Conservation (phyloP, 2,329 filamentous ascomycete genomes). For the Trichoderma koningii region DNA sequence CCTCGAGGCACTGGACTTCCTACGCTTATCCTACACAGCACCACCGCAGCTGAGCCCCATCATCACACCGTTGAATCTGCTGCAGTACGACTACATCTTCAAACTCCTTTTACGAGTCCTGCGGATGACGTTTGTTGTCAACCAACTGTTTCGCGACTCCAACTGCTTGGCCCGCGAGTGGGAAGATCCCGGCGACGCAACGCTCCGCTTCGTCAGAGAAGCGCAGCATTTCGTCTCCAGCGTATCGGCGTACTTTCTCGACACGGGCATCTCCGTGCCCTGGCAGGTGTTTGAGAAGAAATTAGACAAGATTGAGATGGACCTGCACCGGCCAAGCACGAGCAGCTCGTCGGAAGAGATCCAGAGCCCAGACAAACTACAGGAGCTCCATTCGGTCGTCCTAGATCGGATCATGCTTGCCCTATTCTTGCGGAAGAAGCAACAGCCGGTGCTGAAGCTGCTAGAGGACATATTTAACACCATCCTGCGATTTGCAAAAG, state of each 20-base stretch:
- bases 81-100: conserved; percentile 86
- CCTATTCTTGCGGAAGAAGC: conserved; percentile 72
- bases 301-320: conserved; percentile 63
- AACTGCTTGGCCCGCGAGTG: conserved; percentile 44
- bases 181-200: conserved; percentile 42
- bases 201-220: conserved; percentile 69
- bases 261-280: conserved; percentile 70
- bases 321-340: conserved; percentile 51
- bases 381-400: conserved; percentile 69
- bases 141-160: conserved; percentile 63
- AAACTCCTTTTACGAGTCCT: conserved; percentile 74
- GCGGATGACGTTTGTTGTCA: conserved; percentile 76
- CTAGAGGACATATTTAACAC: conserved; percentile 75
- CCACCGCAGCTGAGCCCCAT: conserved; percentile 70
- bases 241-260: conserved; percentile 76
- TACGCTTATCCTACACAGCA: conserved; percentile 81
- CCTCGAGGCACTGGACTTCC: conserved; percentile 88
- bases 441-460: conserved; percentile 70
- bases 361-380: conserved; percentile 64
- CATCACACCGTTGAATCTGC: conserved; percentile 68
- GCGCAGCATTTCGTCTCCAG: conserved; percentile 77
- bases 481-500: conserved; percentile 71
- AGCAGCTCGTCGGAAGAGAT: conserved; percentile 37
- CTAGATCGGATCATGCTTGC: conserved; percentile 75
- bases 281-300: conserved; percentile 72